Percentiles rank a stretch among this genome's conserved stretches.
Conservation (phyloP, 2,329 filamentous ascomycete genomes). For the Diaporthe ilicicola region DNA sequence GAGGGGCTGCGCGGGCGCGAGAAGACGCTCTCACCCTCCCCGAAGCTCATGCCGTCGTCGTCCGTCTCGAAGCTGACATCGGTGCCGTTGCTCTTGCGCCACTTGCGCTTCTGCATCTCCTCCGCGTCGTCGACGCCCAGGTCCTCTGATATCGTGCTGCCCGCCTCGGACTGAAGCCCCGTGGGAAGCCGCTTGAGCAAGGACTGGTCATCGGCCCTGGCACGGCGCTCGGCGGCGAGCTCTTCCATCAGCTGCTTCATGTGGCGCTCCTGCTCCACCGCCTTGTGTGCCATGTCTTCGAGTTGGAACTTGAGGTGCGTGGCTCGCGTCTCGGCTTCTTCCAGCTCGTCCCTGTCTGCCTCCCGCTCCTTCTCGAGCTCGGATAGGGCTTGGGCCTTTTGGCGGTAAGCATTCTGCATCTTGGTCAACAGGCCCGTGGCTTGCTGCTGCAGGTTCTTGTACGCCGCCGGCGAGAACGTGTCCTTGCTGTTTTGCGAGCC, state of each 20-base stretch:
- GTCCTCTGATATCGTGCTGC: slow-evolving; percentile 59
- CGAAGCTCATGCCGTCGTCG: slow-evolving; percentile 49
- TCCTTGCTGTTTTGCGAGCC: slow-evolving; percentile 53
- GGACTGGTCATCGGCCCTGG: slow-evolving; percentile 49
- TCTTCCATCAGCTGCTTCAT: slow-evolving; percentile 56
- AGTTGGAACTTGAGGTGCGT: slow-evolving; percentile 66
- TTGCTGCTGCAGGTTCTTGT: slow-evolving; percentile 68
- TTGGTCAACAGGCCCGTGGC: slow-evolving; percentile 63
- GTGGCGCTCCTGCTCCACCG: slow-evolving; percentile 60
- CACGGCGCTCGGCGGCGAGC: slow-evolving; percentile 58
- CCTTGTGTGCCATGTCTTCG: slow-evolving; percentile 64
- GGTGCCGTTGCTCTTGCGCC: slow-evolving; percentile 43
- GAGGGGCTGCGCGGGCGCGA: slow-evolving; percentile 68
- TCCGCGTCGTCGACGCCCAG: slow-evolving; percentile 61
- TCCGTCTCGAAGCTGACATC: slow-evolving; percentile 62
- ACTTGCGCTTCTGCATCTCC: slow-evolving; percentile 46
- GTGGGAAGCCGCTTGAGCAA: slow-evolving; percentile 35
- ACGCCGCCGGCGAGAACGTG: slow-evolving; percentile 65
- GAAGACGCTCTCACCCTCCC: slow-evolving; percentile 64
- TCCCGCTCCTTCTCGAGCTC: slow-evolving; percentile 64
- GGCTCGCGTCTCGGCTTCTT: slow-evolving; percentile 62
- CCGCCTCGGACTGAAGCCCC: slow-evolving; percentile 39
- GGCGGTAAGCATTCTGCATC: slow-evolving; percentile 67
- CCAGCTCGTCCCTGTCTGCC: slow-evolving; percentile 62
- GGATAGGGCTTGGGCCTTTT: slow-evolving; percentile 57